Percentiles rank a stretch among this genome's conserved stretches.
phyloP scores from a whole-genome alignment of 805 yeast species.

The Saccharomyces eubayanus region DNA sequence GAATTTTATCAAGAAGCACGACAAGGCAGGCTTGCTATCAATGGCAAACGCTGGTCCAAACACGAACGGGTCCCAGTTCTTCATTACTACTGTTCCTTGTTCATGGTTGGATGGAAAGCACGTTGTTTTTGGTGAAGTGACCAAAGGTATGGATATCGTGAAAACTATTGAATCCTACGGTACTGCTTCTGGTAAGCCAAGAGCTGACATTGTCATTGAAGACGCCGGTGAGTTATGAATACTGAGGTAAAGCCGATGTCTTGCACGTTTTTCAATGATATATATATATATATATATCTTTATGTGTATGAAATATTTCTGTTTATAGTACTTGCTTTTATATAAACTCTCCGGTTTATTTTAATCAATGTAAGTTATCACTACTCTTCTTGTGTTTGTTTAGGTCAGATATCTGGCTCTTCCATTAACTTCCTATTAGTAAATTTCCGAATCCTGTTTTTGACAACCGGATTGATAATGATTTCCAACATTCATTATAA shows the following conservation, averaged over 20 bases:
- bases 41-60: conserved; percentile 94
- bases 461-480: not conserved
- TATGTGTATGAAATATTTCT: not conserved
- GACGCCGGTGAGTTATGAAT: conserved; percentile 41
- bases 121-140: conserved; percentile 71
- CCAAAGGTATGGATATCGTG: conserved; percentile 54
- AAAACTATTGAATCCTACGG: conserved; percentile 58
- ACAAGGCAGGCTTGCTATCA: conserved; percentile 71
- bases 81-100: conserved; percentile 71
- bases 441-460: not conserved
- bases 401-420: not conserved
- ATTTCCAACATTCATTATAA: not conserved
- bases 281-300: not conserved
- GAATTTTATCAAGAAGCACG: conserved; percentile 67
- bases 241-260: not conserved
- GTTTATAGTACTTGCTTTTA: not conserved
- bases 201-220: conserved; percentile 54
- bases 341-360: not conserved
- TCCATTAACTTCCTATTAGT: not conserved
- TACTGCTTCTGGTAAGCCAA: conserved; percentile 57
- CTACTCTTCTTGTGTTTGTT: not conserved
- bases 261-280: not conserved
- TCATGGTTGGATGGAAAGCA: conserved; percentile 77
- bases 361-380: no score
- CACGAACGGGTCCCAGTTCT: conserved; percentile 88